Percentiles rank a stretch among this genome's conserved stretches.
phyloP scores from a whole-genome alignment of 257 asterid species.

The Solanum sitiens region DNA sequence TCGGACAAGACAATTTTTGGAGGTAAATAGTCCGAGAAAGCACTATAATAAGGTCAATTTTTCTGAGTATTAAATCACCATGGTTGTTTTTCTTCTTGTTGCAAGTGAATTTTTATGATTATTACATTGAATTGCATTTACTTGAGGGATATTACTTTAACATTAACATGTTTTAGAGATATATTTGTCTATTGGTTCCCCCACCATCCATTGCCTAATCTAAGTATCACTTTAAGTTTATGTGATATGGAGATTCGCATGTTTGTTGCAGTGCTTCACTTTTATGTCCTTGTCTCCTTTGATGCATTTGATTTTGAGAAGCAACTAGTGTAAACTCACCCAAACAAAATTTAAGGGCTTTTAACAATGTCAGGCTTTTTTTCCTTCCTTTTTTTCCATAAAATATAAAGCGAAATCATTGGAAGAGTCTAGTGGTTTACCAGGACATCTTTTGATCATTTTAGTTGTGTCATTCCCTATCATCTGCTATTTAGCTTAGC shows the following conservation, averaged over 20 bases:
- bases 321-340: background rate
- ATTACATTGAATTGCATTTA: background rate
- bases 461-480: background rate
- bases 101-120: background rate
- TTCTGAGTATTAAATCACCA: background rate
- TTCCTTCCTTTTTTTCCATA: background rate
- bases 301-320: background rate
- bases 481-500: background rate
- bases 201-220: background rate
- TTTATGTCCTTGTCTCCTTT: background rate
- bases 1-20: conserved; percentile 79
- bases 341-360: background rate
- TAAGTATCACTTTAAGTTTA: background rate
- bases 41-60: background rate
- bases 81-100: background rate
- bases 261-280: background rate
- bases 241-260: background rate
- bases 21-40: conserved; percentile 30
- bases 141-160: background rate
- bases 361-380: background rate
- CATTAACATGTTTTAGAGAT: background rate
- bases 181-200: background rate
- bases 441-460: background rate
- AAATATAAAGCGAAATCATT: background rate
- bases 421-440: background rate